phyloP scores from a whole-genome alignment of 441 rosid species.

The Gossypium aridum region DNA sequence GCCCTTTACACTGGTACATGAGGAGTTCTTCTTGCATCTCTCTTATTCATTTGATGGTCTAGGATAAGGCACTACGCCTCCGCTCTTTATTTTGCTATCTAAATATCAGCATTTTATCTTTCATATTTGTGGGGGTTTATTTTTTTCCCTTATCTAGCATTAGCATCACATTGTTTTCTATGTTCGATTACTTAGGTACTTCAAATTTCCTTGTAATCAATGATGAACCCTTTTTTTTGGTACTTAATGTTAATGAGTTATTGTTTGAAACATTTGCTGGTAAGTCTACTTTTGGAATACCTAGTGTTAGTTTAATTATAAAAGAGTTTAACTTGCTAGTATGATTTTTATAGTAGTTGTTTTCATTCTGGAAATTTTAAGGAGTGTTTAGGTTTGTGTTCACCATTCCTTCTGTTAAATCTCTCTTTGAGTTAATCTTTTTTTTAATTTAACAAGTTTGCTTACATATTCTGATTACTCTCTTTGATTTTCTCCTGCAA shows the following conservation, averaged over 20 bases:
- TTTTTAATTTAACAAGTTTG: background rate
- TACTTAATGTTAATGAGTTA: background rate
- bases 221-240: background rate
- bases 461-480: background rate
- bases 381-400: background rate
- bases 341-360: background rate
- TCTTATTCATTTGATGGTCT: constrained; percentile 7
- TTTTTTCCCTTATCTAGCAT: background rate
- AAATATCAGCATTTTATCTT: background rate
- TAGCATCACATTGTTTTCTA: background rate
- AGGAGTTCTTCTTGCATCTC: constrained; percentile 16
- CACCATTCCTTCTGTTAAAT: background rate
- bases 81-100: background rate
- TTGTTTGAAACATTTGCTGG: background rate
- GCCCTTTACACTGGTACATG: constrained; percentile 87
- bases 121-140: background rate
- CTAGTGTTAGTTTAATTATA: background rate
- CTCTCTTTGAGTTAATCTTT: background rate
- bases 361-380: background rate
- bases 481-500: background rate
- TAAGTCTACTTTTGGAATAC: background rate
- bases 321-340: background rate
- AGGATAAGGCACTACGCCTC: background rate
- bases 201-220: background rate
- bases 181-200: background rate